Evolutionary conservation across 257 asterid genomes (phyloP).

Genomic region (Solanum bulbocastanum): DNA sequence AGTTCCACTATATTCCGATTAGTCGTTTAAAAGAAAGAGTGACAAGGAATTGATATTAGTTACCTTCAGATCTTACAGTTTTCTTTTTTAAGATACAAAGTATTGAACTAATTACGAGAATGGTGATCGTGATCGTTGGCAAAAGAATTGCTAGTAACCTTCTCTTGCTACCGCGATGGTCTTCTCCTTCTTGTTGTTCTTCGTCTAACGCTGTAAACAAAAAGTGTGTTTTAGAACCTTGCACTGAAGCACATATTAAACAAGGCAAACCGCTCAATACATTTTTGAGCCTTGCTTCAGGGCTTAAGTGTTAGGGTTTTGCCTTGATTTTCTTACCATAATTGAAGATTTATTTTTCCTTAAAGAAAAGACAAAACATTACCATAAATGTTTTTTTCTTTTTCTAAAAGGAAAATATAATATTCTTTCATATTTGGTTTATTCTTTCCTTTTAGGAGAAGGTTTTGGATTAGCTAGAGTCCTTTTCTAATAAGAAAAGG

Average conservation of each 20-base stretch:
- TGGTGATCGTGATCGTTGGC: constrained; percentile 3
- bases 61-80: constrained; percentile 7
- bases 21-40: neutral
- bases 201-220: constrained; percentile 10
- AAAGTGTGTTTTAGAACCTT: neutral
- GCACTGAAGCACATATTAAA: too few relatives aligned
- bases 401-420: too few relatives aligned
- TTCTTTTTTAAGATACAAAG: constrained; percentile 8
- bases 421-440: too few relatives aligned
- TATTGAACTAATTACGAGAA: constrained; percentile 9
- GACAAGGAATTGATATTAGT: neutral
- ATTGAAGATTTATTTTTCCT: too few relatives aligned
- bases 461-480: too few relatives aligned
- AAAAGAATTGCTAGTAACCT: neutral
- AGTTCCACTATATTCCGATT: neutral
- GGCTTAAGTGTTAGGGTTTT: too few relatives aligned
- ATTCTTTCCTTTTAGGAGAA: too few relatives aligned
- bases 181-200: neutral
- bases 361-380: too few relatives aligned
- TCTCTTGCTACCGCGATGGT: neutral
- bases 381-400: too few relatives aligned
- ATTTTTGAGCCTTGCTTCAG: neutral
- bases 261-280: too few relatives aligned
- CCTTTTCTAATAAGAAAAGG: too few relatives aligned
- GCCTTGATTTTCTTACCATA: too few relatives aligned